Conservation (phyloP, 2,329 filamentous ascomycete genomes). For the Delphinella strobiligena region DNA sequence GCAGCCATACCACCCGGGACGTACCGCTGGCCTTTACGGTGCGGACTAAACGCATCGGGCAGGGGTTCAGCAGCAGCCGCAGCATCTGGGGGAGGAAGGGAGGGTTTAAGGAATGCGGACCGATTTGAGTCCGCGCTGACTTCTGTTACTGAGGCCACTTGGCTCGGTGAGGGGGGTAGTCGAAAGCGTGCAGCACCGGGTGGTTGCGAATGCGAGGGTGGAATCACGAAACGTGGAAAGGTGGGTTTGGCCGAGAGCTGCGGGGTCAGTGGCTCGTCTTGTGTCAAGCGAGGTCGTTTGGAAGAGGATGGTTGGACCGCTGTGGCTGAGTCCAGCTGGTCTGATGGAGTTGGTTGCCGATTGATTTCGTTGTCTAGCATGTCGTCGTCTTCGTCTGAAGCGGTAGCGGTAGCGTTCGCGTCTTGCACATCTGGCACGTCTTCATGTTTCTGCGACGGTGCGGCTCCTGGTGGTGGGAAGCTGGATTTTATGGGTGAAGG, state of each 20-base stretch:
- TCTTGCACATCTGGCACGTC: conserved; percentile 14
- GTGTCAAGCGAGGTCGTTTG: conserved; percentile 17
- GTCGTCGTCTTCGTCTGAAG: conserved; percentile 13
- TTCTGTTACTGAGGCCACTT: not conserved
- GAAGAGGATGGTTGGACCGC: conserved; percentile 13
- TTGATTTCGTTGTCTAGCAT: conserved; percentile 15
- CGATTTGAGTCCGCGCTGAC: conserved; percentile 11
- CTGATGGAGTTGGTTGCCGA: conserved; percentile 8
- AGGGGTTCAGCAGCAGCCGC: conserved; percentile 24
- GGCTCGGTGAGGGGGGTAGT: conserved; percentile 1
- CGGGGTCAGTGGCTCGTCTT: conserved; percentile 3
- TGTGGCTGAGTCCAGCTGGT: conserved; percentile 10
- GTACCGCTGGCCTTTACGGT: conserved; percentile 37
- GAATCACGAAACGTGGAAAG: conserved; percentile 3
- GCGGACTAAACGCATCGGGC: conserved; percentile 43
- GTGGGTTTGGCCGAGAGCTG: too few relatives aligned
- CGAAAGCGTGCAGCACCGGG: conserved; percentile 6
- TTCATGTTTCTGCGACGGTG: conserved; percentile 11
- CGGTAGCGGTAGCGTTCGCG: not conserved
- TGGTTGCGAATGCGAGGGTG: conserved; percentile 9
- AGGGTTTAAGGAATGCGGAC: conserved; percentile 28
- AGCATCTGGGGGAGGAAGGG: conserved; percentile 18
- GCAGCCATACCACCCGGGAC: conserved; percentile 37
- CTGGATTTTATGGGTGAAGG: conserved; percentile 1
- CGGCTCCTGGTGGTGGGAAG: not conserved